These are phyloP conservation scores for Polyrhizophydium stewartii DNA, from an alignment of 371 early-diverging fungal species.

Conservation along the genomic window DNA sequence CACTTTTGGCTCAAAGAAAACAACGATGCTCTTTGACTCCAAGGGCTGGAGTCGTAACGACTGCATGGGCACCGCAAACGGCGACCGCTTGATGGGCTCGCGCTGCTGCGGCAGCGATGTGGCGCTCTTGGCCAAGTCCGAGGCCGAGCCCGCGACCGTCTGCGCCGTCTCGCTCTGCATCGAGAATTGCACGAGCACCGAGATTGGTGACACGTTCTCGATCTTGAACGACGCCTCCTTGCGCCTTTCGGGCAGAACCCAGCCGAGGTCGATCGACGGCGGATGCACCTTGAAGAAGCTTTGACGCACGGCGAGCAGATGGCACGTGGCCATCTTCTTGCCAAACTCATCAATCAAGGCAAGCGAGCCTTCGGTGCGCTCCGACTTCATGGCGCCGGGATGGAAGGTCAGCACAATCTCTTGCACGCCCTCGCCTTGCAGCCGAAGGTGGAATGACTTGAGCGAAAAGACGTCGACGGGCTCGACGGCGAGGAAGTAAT, in stretches of 20 bases:
- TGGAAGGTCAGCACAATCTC: conserved; percentile 43
- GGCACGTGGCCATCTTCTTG: conserved; percentile 39
- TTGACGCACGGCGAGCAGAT: conserved; percentile 34
- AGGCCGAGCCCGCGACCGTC: conserved; percentile 7
- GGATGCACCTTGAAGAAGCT: conserved; percentile 43
- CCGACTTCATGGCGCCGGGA: conserved; percentile 36
- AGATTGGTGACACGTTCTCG: conserved; percentile 36
- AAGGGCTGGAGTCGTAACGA: conserved; percentile 36
- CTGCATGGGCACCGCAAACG: conserved; percentile 27
- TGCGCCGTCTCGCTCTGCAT: conserved; percentile 29
- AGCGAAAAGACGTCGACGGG: conserved; percentile 46
- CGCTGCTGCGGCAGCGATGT: too few species aligned
- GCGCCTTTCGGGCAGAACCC: conserved; percentile 49
- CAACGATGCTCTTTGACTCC: conserved; percentile 33
- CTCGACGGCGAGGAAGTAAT: conserved; percentile 46
- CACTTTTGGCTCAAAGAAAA: conserved; percentile 42
- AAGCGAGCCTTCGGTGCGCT: conserved; percentile 39
- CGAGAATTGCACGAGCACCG: conserved; percentile 19
- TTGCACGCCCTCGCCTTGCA: conserved; percentile 50
- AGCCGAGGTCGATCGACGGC: conserved; percentile 41
- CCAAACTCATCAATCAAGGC: conserved; percentile 49
- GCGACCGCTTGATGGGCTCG: conserved; percentile 3
- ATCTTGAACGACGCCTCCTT: conserved; percentile 35
- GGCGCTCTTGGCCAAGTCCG: neutral
- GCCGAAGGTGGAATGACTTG: conserved; percentile 36